Percentiles rank a stretch among this genome's conserved stretches.
Evolutionary conservation across 805 yeast genomes (phyloP).

Genomic region (Candida dendrica): DNA sequence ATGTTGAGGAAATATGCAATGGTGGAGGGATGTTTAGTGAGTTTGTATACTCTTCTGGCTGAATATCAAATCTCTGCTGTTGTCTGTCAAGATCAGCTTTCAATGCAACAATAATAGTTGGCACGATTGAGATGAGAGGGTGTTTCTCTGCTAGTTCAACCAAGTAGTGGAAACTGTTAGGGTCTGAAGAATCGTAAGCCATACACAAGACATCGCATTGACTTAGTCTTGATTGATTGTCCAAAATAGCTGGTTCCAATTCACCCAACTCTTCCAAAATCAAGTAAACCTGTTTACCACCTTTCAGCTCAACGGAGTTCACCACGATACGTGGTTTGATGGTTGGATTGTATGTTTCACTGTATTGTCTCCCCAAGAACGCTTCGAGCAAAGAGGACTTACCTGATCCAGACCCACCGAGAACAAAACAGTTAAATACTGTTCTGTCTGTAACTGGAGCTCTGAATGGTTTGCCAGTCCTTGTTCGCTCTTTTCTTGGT

Average conservation of each 20-base stretch:
- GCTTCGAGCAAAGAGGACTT: slow-evolving; percentile 79
- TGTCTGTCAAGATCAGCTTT: slow-evolving; percentile 95
- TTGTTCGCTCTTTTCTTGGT: slow-evolving; percentile 61
- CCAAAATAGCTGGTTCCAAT: slow-evolving; percentile 73
- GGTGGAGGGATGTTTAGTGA: slow-evolving; percentile 68
- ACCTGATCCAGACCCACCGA: slow-evolving; percentile 85
- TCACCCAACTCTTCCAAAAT: slow-evolving; percentile 89
- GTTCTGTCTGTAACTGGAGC: slow-evolving; percentile 73
- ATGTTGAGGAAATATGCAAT: slow-evolving; percentile 79
- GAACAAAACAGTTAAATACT: slow-evolving; percentile 81
- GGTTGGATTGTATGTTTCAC: slow-evolving; percentile 73
- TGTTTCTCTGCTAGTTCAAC: slow-evolving; percentile 61
- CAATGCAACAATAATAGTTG: slow-evolving; percentile 81
- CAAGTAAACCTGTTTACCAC: slow-evolving; percentile 92
- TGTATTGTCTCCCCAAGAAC: slow-evolving; percentile 67
- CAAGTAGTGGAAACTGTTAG: slow-evolving; percentile 83
- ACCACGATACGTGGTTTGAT: slow-evolving; percentile 76
- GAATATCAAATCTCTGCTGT: slow-evolving; percentile 79
- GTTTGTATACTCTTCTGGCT: slow-evolving; percentile 82
- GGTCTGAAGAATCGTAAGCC: slow-evolving; percentile 91
- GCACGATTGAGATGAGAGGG: slow-evolving; percentile 56
- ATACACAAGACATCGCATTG: slow-evolving; percentile 89
- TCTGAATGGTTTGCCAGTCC: slow-evolving; percentile 61
- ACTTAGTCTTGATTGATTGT: slow-evolving; percentile 58
- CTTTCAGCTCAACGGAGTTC: slow-evolving; percentile 86